Percentiles rank a stretch among this genome's conserved stretches.
These are phyloP conservation scores for Rossbeevera mucosa DNA, from an alignment of 768 basidiomycete genomes.

Conservation along the genomic window DNA sequence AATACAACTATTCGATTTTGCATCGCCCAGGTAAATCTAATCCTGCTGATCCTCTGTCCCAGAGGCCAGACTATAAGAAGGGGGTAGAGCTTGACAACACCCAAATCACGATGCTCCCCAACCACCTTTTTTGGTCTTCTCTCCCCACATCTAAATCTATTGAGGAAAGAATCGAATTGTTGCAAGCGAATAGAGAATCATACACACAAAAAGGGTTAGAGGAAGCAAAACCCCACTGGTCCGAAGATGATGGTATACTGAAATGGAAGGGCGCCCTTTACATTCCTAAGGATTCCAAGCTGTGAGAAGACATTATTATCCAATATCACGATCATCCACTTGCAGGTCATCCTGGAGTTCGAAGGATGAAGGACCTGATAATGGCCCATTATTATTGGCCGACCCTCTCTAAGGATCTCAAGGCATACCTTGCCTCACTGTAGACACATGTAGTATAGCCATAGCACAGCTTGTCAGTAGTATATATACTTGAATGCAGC, in stretches of 20 bases:
- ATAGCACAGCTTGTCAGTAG: too few relatives aligned
- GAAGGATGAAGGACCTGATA: neutral
- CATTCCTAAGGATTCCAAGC: neutral
- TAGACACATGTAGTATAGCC: too few relatives aligned
- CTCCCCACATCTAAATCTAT: neutral
- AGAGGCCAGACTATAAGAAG: neutral
- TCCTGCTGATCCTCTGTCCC: neutral
- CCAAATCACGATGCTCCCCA: neutral
- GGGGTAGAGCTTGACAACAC: neutral
- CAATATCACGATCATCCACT: neutral
- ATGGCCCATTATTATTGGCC: neutral
- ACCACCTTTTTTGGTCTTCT: neutral
- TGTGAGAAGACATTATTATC: neutral
- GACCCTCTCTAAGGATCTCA: too few relatives aligned
- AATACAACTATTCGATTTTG: neutral
- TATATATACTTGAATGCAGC: too few relatives aligned
- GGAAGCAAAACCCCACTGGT: neutral
- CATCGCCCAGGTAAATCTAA: neutral
- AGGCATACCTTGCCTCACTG: too few relatives aligned
- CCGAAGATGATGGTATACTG: neutral
- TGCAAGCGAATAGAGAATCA: neutral
- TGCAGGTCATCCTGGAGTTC: neutral
- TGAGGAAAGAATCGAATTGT: neutral
- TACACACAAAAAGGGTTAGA: too few relatives aligned
- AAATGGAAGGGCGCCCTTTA: neutral